Evolutionary conservation across 257 asterid species (phyloP).

Genomic region (Gentiana macrophylla): DNA sequence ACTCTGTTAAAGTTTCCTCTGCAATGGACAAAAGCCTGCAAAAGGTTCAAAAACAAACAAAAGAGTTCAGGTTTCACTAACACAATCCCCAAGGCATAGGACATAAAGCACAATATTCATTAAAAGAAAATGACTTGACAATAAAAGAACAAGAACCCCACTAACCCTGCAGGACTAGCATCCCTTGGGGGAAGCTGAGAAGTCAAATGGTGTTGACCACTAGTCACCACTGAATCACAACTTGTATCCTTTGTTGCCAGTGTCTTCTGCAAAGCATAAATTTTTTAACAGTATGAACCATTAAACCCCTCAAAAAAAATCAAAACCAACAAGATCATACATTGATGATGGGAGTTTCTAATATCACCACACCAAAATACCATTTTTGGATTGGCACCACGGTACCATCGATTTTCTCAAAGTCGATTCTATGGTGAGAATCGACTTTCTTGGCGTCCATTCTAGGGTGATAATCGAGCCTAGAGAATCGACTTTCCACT

Average conservation of each 20-base stretch:
- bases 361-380: too few relatives aligned
- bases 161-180: conserved; percentile 99
- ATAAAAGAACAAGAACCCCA: conserved; percentile 18
- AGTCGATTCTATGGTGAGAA: too few relatives aligned
- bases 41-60: conserved; percentile 39
- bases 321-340: neutral
- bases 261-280: conserved; percentile 31
- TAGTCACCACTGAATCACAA: conserved; percentile 87
- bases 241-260: conserved; percentile 77
- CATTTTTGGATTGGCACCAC: too few relatives aligned
- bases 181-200: conserved; percentile 93
- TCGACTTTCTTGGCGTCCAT: too few relatives aligned
- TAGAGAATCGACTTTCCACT: too few relatives aligned
- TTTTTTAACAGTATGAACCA: neutral
- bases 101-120: conserved; percentile 23
- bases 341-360: too few relatives aligned
- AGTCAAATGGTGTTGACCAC: conserved; percentile 73
- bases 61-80: conserved; percentile 22
- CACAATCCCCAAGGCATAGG: conserved; percentile 25
- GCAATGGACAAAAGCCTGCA: conserved; percentile 90
- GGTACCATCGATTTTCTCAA: too few relatives aligned
- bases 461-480: too few relatives aligned
- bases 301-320: neutral
- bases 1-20: conserved; percentile 94
- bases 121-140: conserved; percentile 40